A percentile compares a stretch with the other conserved stretches of the same genome.
These are phyloP conservation scores for Kwoniella sp. DNA, from an alignment of 768 basidiomycete genomes.

Conservation along the genomic window DNA sequence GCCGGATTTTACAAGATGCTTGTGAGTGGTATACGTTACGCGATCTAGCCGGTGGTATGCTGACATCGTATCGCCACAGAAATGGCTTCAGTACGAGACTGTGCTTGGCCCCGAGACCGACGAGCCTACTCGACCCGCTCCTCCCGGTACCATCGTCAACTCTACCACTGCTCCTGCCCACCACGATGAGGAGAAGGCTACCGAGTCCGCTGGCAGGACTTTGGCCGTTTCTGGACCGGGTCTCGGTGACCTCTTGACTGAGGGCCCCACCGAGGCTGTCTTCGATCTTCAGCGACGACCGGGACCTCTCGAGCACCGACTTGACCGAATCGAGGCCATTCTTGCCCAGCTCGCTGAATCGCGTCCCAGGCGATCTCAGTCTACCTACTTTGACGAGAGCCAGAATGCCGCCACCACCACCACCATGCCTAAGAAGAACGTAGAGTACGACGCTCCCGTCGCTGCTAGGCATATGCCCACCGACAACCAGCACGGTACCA, in stretches of 20 bases:
- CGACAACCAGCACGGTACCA: neutral
- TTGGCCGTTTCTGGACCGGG: slow-evolving; percentile 44
- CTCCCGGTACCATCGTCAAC: neutral
- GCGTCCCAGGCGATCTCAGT: slow-evolving; percentile 5
- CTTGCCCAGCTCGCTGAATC: slow-evolving; percentile 17
- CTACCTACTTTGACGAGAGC: slow-evolving; percentile 15
- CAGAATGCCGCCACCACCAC: neutral
- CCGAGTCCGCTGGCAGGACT: slow-evolving; percentile 12
- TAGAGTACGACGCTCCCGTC: neutral
- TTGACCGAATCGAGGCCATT: slow-evolving; percentile 38
- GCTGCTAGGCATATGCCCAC: neutral
- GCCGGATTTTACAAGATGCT: slow-evolving; percentile 49
- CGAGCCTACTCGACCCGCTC: slow-evolving; percentile 6
- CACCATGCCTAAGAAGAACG: neutral
- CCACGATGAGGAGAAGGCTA: slow-evolving; percentile 22
- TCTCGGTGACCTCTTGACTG: slow-evolving; percentile 46
- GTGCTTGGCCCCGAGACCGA: slow-evolving; percentile 46
- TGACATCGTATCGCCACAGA: slow-evolving; percentile 7
- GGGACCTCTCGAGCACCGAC: slow-evolving; percentile 19
- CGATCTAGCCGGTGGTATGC: neutral
- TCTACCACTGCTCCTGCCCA: neutral
- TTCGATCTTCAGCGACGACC: slow-evolving; percentile 27
- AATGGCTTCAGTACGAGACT: slow-evolving; percentile 49
- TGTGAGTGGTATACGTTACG: slow-evolving; percentile 14
- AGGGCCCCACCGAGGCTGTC: slow-evolving; percentile 20